Evolutionary conservation across 805 yeast species (phyloP).

Genomic region (Priceomyces carsonii): DNA sequence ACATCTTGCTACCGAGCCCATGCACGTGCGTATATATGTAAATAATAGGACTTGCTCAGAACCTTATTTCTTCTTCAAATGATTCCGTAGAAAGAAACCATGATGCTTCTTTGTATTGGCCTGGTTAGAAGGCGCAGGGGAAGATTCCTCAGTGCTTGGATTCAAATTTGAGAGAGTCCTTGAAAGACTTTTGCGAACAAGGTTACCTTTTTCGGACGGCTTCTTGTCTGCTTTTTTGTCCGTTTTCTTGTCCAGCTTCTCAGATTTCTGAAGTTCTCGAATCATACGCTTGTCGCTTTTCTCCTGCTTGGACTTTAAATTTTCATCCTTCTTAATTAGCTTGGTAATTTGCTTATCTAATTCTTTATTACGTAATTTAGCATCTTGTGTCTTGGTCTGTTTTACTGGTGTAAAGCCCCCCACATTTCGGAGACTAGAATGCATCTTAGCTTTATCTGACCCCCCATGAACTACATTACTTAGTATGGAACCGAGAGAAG

Average conservation of each 20-base stretch:
- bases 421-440: conserved; percentile 24
- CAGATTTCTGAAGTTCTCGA: not conserved
- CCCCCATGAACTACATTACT: conserved; percentile 1
- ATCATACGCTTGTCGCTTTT: conserved; percentile 9
- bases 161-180: conserved; percentile 1
- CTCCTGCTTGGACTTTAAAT: conserved; percentile 13
- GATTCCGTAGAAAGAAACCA: conserved; percentile 20
- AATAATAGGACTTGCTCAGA: too few species aligned
- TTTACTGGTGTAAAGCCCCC: conserved; percentile 32
- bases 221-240: conserved; percentile 7
- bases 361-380: conserved; percentile 24
- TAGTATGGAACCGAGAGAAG: conserved; percentile 14
- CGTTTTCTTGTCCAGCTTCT: conserved; percentile 6
- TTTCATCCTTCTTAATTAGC: conserved; percentile 32
- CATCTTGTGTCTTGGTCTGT: conserved; percentile 22
- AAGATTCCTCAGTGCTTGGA: conserved; percentile 1
- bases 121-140: conserved; percentile 7
- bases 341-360: conserved; percentile 34
- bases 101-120: conserved; percentile 14
- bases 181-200: too few species aligned
- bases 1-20: too few species aligned
- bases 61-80: conserved; percentile 14
- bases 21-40: too few species aligned
- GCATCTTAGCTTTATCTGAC: conserved; percentile 14
- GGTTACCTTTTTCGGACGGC: not conserved